A percentile compares a stretch with the other conserved stretches of the same genome.
phyloP scores from a whole-genome alignment of 768 basidiomycete genomes.

The Lenzites betulinus region DNA sequence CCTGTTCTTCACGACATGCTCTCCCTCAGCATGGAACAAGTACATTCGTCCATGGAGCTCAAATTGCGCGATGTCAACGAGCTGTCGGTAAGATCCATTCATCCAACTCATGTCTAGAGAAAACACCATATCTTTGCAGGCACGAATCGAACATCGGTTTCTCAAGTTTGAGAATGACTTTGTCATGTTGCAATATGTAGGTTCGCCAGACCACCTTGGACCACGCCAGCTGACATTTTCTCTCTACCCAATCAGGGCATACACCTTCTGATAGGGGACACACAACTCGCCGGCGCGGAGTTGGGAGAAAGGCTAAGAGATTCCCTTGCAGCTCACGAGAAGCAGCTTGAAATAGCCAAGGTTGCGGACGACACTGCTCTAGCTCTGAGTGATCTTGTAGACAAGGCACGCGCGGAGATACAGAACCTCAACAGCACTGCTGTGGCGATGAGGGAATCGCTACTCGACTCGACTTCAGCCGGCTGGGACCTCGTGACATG shows the following conservation, averaged over 20 bases:
- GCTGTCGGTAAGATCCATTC: neutral
- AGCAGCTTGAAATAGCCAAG: slow-evolving; percentile 34
- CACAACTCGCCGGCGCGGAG: slow-evolving; percentile 27
- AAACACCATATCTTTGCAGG: neutral
- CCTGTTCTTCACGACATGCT: slow-evolving; percentile 1
- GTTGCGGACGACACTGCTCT: slow-evolving; percentile 40
- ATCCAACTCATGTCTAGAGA: too few relatives aligned
- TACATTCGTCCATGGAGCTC: neutral
- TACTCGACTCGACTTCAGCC: slow-evolving; percentile 19
- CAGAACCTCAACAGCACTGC: slow-evolving; percentile 51
- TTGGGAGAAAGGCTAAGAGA: slow-evolving; percentile 39
- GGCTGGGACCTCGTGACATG: neutral
- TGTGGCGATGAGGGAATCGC: slow-evolving; percentile 32
- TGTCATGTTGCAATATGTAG: neutral
- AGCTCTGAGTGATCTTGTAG: slow-evolving; percentile 40
- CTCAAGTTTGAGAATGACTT: neutral
- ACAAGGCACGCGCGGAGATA: slow-evolving; percentile 45
- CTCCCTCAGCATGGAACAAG: neutral
- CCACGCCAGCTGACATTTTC: neutral
- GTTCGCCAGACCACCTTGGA: neutral
- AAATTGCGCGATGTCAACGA: neutral
- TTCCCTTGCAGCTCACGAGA: too few relatives aligned
- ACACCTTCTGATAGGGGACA: neutral
- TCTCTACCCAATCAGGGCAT: slow-evolving; percentile 1
- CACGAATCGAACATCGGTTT: neutral